A percentile compares a stretch with the other conserved stretches of the same genome.
Evolutionary conservation across 2,329 filamentous ascomycete genomes (phyloP).

Genomic region (Claviceps humidiphila): DNA sequence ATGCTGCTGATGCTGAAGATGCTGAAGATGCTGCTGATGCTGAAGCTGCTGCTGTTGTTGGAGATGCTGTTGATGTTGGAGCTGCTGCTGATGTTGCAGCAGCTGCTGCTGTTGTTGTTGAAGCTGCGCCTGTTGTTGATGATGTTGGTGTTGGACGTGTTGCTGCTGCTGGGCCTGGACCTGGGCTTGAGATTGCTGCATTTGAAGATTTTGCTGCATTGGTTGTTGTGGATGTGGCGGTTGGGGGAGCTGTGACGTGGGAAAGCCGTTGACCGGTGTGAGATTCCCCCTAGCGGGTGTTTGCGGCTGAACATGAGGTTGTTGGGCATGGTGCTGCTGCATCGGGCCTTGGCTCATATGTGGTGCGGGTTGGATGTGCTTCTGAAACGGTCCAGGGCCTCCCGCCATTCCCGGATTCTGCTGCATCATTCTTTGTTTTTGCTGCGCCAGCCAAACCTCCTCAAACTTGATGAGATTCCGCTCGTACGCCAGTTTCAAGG

Average conservation of each 20-base stretch:
- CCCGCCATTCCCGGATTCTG: conserved; percentile 18
- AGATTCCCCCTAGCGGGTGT: conserved; percentile 29
- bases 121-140: too few relatives aligned
- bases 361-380: conserved; percentile 25
- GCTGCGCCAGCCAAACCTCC: conserved; percentile 46
- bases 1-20: neutral
- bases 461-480: conserved; percentile 68
- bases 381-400: conserved; percentile 14
- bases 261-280: conserved; percentile 23
- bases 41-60: neutral
- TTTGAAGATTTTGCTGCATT: conserved; percentile 8
- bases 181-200: conserved; percentile 15
- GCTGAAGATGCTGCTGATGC: neutral
- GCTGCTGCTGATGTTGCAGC: conserved; percentile 6
- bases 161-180: conserved; percentile 2
- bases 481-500: conserved; percentile 63
- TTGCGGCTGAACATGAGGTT: conserved; percentile 23
- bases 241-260: conserved; percentile 20
- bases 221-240: conserved; percentile 7
- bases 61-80: neutral
- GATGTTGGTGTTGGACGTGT: too few relatives aligned
- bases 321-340: conserved; percentile 20
- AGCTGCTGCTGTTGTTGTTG: neutral
- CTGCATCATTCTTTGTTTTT: conserved; percentile 38
- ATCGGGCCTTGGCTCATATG: conserved; percentile 20